Evolutionary conservation across 352 stramenopile species (phyloP), one percentile per base, ranked within the genome.

Genomic region (Thraustochytrium sp.): DNA sequence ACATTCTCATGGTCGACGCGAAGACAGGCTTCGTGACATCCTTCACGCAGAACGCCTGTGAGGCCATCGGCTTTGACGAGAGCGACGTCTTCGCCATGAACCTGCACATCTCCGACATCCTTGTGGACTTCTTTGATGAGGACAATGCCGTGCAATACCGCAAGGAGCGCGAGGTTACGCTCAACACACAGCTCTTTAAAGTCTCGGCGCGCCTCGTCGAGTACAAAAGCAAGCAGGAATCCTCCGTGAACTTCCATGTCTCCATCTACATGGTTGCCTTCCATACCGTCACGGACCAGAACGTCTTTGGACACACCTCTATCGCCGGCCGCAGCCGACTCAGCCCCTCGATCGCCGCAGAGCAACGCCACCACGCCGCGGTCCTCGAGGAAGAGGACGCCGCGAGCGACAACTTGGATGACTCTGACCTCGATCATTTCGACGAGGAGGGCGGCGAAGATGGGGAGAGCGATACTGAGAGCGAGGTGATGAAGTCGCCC

Each of bases 71-170:
- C 16, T 40, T 82, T 55, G 74, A 82, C 55, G 74, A 82, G 54
- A 56, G 51, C 34, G 74, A 82, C 29, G 40, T 82, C n/a, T 82
- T 68, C 54, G 51, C 74, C 4, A 76, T 82, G 51, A 82, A 82
- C 31, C 1, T 82, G 1, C 29, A 65, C 21, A 76, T 82, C n/a
- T 40, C n/a, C 31, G 53, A 82, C 23, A 42, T 72, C 11, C 59
- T 72, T 1, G n/a, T 72, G 16, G 59, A 72, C 59, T 72, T 72
- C 40, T 72, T 72, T 44, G 59, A 82, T 9, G 74, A 82, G 21
- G 37, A 82, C 55, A 73, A 42, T 23, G 23, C 65, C n/a, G 74
- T 82, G 54, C 38, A 73, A 16, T 73, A 68, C 34, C 37, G 37
- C 48, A 82, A 56, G 42, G 40, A 44, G 40, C n/a, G 34, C 26